Conservation (phyloP, 2,329 filamentous ascomycete genomes). For the Botrytis byssoidea region DNA sequence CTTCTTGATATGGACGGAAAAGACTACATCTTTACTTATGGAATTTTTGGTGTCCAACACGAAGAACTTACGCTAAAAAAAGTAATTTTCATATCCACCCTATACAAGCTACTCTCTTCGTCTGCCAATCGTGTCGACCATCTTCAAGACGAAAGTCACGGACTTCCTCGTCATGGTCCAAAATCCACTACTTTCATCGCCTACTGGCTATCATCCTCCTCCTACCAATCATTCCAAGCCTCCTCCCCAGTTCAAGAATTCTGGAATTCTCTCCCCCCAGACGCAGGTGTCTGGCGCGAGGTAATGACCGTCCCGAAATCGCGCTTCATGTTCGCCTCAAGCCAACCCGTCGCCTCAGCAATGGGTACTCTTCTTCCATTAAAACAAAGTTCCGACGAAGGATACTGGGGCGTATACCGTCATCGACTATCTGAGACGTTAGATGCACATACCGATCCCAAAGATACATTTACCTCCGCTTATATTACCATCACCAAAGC, state of each 20-base stretch:
- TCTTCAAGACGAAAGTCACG: slow-evolving; percentile 23
- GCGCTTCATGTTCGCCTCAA: slow-evolving; percentile 27
- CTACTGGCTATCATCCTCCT: slow-evolving; percentile 26
- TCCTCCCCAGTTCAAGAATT: slow-evolving; percentile 21
- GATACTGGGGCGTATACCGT: slow-evolving; percentile 30
- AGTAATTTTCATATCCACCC: slow-evolving; percentile 7
- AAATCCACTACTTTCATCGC: slow-evolving; percentile 25
- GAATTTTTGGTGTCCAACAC: slow-evolving; percentile 26
- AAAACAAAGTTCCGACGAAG: slow-evolving; percentile 24
- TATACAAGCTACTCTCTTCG: slow-evolving; percentile 24
- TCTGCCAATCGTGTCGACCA: slow-evolving; percentile 25
- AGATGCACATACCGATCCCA: slow-evolving; percentile 26
- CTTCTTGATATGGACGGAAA: slow-evolving; percentile 22
- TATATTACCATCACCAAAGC: slow-evolving; percentile 22
- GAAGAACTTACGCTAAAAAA: slow-evolving; percentile 22
- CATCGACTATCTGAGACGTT: slow-evolving; percentile 24
- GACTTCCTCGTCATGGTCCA: slow-evolving; percentile 13
- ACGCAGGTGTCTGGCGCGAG: slow-evolving; percentile 29
- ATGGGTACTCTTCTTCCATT: slow-evolving; percentile 23
- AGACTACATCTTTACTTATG: slow-evolving; percentile 25
- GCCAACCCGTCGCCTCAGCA: slow-evolving; percentile 24
- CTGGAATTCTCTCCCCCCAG: slow-evolving; percentile 25
- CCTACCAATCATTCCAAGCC: slow-evolving; percentile 32
- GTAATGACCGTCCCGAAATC: slow-evolving; percentile 29
- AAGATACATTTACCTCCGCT: slow-evolving; percentile 24